phyloP scores from a whole-genome alignment of 2,329 filamentous ascomycete genomes.

The Calonectria ilicicola region DNA sequence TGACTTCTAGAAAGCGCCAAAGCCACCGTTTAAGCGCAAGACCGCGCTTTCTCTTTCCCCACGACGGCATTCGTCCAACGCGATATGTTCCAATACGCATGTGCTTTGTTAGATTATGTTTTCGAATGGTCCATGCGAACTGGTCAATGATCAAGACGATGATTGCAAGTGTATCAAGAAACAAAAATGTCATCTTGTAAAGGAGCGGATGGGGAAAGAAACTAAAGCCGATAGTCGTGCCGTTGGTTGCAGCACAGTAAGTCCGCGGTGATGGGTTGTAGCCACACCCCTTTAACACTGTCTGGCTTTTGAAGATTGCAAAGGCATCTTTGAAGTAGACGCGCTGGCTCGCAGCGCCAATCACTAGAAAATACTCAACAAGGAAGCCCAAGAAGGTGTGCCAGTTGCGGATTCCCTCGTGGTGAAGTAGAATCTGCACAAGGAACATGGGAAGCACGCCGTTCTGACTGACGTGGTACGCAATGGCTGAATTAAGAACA shows the following conservation, averaged over 20 bases:
- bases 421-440: conserved; percentile 52
- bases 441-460: conserved; percentile 53
- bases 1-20: conserved; percentile 51
- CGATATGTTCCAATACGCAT: conserved; percentile 46
- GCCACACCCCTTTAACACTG: conserved; percentile 47
- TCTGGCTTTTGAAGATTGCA: conserved; percentile 48
- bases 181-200: conserved; percentile 52
- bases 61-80: conserved; percentile 47
- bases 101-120: conserved; percentile 47
- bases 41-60: conserved; percentile 44
- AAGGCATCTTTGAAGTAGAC: conserved; percentile 50
- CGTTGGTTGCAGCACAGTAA: conserved; percentile 51
- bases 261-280: conserved; percentile 52
- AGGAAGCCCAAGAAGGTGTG: conserved; percentile 55
- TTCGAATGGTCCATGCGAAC: conserved; percentile 52
- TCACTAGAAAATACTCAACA: conserved; percentile 52
- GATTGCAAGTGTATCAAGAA: conserved; percentile 52
- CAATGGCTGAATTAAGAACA: conserved; percentile 51
- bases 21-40: conserved; percentile 45
- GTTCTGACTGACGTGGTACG: conserved; percentile 52
- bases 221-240: conserved; percentile 47
- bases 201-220: conserved; percentile 53
- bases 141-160: conserved; percentile 49
- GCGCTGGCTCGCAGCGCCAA: conserved; percentile 52
- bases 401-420: conserved; percentile 55